Base-by-base conservation (phyloP, 495 filamentous ascomycete genomes). In the Xylaria cubensis region DNA sequence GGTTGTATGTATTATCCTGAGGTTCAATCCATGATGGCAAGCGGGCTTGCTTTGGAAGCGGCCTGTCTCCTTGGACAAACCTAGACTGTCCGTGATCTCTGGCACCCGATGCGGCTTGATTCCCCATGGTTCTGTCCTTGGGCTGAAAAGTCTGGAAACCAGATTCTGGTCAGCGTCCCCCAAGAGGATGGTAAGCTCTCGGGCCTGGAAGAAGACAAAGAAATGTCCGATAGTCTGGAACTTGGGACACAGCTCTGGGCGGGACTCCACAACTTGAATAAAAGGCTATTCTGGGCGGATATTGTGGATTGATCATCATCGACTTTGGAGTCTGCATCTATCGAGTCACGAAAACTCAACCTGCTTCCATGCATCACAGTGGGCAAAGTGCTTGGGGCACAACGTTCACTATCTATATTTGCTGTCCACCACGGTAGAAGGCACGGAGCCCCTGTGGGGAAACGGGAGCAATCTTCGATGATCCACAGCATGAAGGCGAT, bases 101-200 rank as follows among this genome's bases (percentile, higher is more conserved):
- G 56, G 67, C 42, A 70, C 51, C 41, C 24, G 7, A n/a, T 48
- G 32, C 41, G 42, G 19, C 41, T 36, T 63, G 50, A 29, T 63
- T 42, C 34, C 56, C 36, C 12, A 51, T 26, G 19, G 17, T 61
- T 51, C 41, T 26, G 26, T 55, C 39, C 64, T 24, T 29, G 61
- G n/a, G 36, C 64, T n/a, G 51, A 53, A 19, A 59, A 48, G 4
- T 72, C 71, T 1, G 50, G 61, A 71, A 74, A 79, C 68, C 76
- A 79, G 29, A 32, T 44, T n/a, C 74, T 74, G 32, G 68, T 75
- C 46, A 74, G 68, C 2, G 66, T 75, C 48, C 74, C 77, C 58
- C 70, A 73, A 7, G 75, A 77, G n/a, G 72, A 75, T 3, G 77
- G 77, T 6, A 79, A 34, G 26, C 67, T 75, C 64, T 76, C 77